Conservation (phyloP, 2,329 filamentous ascomycete species). For the Escovopsis sp. region DNA sequence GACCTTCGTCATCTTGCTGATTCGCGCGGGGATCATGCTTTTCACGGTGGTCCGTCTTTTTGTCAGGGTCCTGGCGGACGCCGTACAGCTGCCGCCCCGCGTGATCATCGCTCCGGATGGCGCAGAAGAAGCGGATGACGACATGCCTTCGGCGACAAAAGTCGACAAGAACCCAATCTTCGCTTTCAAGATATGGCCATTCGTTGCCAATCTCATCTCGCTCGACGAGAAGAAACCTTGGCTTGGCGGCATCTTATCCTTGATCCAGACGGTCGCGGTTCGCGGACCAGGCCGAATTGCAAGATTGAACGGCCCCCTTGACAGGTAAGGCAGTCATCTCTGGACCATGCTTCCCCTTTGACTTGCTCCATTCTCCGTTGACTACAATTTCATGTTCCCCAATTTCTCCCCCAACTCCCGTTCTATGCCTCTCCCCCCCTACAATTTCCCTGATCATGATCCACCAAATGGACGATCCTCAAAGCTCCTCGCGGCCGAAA, state of each 20-base stretch:
- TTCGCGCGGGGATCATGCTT: slow-evolving; percentile 39
- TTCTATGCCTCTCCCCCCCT: slow-evolving; percentile 20
- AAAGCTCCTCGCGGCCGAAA: slow-evolving; percentile 6
- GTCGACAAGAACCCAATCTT: slow-evolving; percentile 47
- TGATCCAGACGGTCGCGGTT: slow-evolving; percentile 60
- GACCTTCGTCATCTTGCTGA: slow-evolving; percentile 36
- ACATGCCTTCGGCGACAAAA: neutral
- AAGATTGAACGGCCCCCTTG: slow-evolving; percentile 60
- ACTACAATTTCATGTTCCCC: neutral
- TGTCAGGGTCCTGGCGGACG: slow-evolving; percentile 47
- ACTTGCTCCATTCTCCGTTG: neutral
- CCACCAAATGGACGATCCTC: slow-evolving; percentile 14
- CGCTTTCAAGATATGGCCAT: slow-evolving; percentile 63
- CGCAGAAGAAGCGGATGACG: slow-evolving; percentile 5
- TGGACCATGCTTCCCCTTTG: neutral
- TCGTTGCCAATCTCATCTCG: slow-evolving; percentile 56
- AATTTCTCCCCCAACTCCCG: slow-evolving; percentile 7
- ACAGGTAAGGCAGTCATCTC: slow-evolving; percentile 55
- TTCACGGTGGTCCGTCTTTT: slow-evolving; percentile 52
- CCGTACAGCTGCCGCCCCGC: slow-evolving; percentile 50
- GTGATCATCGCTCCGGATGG: slow-evolving; percentile 2
- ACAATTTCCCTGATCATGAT: slow-evolving; percentile 29
- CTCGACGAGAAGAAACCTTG: slow-evolving; percentile 77
- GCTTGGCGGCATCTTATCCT: slow-evolving; percentile 59
- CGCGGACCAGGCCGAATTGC: slow-evolving; percentile 62